A percentile compares a stretch with the other conserved stretches of the same genome.
Evolutionary conservation across 306 rosid species (phyloP).

Genomic region (Ceratonia siliqua): DNA sequence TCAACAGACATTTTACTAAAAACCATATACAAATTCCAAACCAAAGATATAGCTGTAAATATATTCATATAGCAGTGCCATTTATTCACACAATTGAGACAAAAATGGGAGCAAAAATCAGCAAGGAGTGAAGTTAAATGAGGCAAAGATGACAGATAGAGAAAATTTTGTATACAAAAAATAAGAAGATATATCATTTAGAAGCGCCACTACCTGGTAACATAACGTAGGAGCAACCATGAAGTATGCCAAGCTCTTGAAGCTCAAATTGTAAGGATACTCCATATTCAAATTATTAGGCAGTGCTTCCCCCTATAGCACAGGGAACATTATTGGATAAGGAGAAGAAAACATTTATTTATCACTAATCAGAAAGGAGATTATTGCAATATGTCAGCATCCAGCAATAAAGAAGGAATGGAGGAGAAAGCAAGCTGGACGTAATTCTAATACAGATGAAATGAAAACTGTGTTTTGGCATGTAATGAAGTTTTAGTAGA

Average conservation of each 20-base stretch:
- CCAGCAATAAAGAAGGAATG: conserved; percentile 21
- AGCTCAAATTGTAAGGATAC: conserved; percentile 53
- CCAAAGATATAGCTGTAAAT: not conserved
- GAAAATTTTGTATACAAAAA: not conserved
- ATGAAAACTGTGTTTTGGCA: conserved; percentile 21
- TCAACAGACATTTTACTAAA: too few relatives aligned
- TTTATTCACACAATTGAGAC: conserved; percentile 25
- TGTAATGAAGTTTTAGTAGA: conserved; percentile 8
- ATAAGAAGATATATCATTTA: conserved; percentile 2
- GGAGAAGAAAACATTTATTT: not conserved
- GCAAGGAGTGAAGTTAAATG: conserved; percentile 5
- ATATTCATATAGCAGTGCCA: not conserved
- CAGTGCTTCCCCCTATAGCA: conserved; percentile 66
- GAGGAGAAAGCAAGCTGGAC: not conserved
- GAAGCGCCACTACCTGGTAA: conserved; percentile 72
- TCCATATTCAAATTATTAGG: conserved; percentile 48
- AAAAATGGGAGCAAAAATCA: conserved; percentile 17
- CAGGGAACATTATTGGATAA: conserved; percentile 25
- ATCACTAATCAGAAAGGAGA: conserved; percentile 26
- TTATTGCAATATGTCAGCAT: not conserved
- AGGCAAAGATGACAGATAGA: not conserved
- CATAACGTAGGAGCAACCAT: conserved; percentile 98
- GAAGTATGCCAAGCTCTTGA: conserved; percentile 80
- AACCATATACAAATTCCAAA: conserved; percentile 12
- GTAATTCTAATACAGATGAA: conserved; percentile 23